These are phyloP conservation scores for Camptophora hylomeconis DNA, from an alignment of 2,329 filamentous ascomycete species.

Conservation along the genomic window DNA sequence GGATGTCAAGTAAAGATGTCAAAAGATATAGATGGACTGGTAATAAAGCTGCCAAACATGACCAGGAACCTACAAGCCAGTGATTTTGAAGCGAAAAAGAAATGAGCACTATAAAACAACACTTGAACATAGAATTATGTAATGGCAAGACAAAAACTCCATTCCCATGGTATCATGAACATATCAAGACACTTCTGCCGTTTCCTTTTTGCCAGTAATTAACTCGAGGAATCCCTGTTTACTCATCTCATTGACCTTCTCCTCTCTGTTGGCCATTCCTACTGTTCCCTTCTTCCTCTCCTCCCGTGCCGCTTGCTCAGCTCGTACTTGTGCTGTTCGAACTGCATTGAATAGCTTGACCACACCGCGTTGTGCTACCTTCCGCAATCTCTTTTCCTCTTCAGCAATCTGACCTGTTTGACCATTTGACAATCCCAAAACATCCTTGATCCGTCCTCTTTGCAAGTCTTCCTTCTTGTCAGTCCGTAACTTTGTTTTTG, in stretches of 20 bases:
- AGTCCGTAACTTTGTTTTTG: conserved; percentile 62
- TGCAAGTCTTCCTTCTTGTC: conserved; percentile 70
- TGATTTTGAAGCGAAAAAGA: conserved; percentile 56
- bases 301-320: conserved; percentile 56
- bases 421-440: conserved; percentile 51
- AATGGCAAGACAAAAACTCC: not conserved
- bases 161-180: not conserved
- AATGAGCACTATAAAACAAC: not conserved
- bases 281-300: conserved; percentile 60
- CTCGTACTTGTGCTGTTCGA: conserved; percentile 80
- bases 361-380: conserved; percentile 85
- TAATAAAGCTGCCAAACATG: conserved; percentile 79
- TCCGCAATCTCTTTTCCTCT: conserved; percentile 66
- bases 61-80: conserved; percentile 91
- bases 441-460: conserved; percentile 78
- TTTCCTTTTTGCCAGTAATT: conserved; percentile 47
- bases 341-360: conserved; percentile 96
- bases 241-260: conserved; percentile 88
- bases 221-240: conserved; percentile 92
- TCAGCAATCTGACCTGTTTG: conserved; percentile 45
- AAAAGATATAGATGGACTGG: conserved; percentile 75
- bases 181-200: not conserved
- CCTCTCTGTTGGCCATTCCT: conserved; percentile 66
- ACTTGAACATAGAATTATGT: conserved; percentile 1
- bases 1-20: conserved; percentile 89